A percentile compares a stretch with the other conserved stretches of the same genome.
Conservation (phyloP, 2,329 filamentous ascomycete species). For the Botrytis deweyae region DNA sequence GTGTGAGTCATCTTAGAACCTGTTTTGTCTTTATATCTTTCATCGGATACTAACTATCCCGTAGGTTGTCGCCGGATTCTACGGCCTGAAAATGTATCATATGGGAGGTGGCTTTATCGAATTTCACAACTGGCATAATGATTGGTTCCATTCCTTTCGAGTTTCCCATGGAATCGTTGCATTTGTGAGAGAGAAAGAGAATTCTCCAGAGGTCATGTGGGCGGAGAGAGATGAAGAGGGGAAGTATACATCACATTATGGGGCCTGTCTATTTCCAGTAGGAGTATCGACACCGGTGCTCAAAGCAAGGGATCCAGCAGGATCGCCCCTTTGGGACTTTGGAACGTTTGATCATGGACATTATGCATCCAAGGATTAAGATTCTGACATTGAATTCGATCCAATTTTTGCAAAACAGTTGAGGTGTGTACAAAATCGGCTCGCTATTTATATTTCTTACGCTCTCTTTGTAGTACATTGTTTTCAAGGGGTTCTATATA, state of each 20-base stretch:
- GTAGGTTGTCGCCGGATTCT: not conserved
- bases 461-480: not conserved
- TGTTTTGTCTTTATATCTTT: not conserved
- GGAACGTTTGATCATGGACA: not conserved
- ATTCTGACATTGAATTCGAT: not conserved
- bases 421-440: not conserved
- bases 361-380: not conserved
- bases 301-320: not conserved
- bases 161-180: not conserved
- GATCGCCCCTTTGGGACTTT: not conserved
- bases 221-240: not conserved
- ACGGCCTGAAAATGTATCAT: not conserved
- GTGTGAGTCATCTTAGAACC: not conserved
- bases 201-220: not conserved
- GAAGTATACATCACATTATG: not conserved
- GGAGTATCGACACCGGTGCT: not conserved
- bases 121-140: conserved; percentile 1
- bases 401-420: not conserved
- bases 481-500: not conserved
- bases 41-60: not conserved
- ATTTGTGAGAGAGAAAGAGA: not conserved
- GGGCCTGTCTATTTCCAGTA: fast-evolving
- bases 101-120: not conserved
- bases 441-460: not conserved
- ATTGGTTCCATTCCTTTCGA: not conserved